Percentiles rank a stretch among this genome's conserved stretches.
Evolutionary conservation across 2,329 filamentous ascomycete species (phyloP).

Genomic region (Apiospora koreana): DNA sequence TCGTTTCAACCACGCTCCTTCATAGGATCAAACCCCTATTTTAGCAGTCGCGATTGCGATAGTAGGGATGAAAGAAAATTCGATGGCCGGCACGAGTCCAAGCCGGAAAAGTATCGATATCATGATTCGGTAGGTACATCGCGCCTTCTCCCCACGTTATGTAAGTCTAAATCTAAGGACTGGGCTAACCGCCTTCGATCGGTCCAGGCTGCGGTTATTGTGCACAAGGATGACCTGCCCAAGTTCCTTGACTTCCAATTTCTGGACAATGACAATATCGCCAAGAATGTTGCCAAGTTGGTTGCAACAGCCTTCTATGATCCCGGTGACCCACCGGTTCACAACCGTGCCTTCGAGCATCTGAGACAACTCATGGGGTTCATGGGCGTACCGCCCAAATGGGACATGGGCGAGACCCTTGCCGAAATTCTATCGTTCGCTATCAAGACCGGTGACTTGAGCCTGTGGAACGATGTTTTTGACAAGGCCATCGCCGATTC

Average conservation of each 20-base stretch:
- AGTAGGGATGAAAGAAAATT: constrained; percentile 19
- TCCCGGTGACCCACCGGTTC: too few relatives aligned
- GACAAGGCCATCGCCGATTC: neutral
- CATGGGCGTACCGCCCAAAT: too few relatives aligned
- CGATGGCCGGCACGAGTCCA: constrained; percentile 20
- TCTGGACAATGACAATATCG: neutral
- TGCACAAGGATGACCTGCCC: neutral
- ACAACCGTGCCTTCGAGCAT: neutral
- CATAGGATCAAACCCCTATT: constrained; percentile 14
- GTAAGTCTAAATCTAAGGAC: too few relatives aligned
- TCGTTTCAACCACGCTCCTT: constrained; percentile 12
- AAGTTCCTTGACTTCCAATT: neutral
- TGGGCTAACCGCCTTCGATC: too few relatives aligned
- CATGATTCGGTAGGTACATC: constrained; percentile 23
- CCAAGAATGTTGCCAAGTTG: neutral
- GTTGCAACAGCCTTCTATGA: neutral
- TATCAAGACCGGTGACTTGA: neutral
- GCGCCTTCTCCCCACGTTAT: too few relatives aligned
- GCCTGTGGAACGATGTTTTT: neutral
- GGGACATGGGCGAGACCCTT: neutral
- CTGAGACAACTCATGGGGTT: neutral
- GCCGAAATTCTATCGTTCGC: neutral
- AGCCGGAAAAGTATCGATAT: constrained; percentile 18
- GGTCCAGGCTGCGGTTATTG: neutral
- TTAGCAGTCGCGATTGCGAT: constrained; percentile 16